phyloP scores from a whole-genome alignment of 495 filamentous ascomycete genomes.

The Diplogelasinospora grovesii region DNA sequence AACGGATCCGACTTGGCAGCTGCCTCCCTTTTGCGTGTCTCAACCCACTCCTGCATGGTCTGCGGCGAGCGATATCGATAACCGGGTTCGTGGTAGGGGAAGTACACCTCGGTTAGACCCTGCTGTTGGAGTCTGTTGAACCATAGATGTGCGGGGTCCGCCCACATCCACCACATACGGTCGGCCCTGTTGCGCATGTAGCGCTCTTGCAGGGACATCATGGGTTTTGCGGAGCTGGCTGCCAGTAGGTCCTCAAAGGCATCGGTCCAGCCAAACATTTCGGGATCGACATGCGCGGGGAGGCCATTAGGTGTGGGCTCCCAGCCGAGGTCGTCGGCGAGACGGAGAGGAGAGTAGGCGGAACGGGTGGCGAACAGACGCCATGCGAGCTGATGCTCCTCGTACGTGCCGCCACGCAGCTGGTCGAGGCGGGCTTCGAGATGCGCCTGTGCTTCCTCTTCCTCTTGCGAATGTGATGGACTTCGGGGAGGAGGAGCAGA shows the following conservation, averaged over 20 bases:
- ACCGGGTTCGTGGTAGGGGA: slow-evolving; percentile 5
- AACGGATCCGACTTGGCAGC: not conserved
- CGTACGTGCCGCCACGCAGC: slow-evolving; percentile 8
- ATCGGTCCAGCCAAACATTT: slow-evolving; percentile 30
- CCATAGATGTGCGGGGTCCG: not conserved
- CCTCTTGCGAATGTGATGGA: no score
- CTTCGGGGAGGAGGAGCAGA: no score
- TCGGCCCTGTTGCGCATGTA: not conserved
- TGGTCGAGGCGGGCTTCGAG: slow-evolving; percentile 7
- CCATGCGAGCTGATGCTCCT: slow-evolving; percentile 9
- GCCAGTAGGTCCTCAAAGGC: slow-evolving; percentile 38
- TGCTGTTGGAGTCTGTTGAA: slow-evolving; percentile 4
- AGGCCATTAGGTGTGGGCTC: slow-evolving; percentile 22
- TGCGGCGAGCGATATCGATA: slow-evolving; percentile 9
- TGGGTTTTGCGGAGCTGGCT: slow-evolving; percentile 18
- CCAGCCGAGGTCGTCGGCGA: slow-evolving; percentile 15
- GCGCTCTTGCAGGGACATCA: slow-evolving; percentile 5
- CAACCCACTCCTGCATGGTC: slow-evolving; percentile 17
- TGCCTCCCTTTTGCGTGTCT: slow-evolving; percentile 4
- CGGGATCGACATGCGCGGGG: slow-evolving; percentile 12
- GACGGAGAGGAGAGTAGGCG: slow-evolving; percentile 31
- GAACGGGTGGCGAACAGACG: slow-evolving; percentile 15
- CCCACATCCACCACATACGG: not conserved
- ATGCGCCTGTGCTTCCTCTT: no score
- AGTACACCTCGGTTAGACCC: slow-evolving; percentile 11